Evolutionary conservation across 2,329 filamentous ascomycete genomes (phyloP), one percentile per base, ranked within the genome.

Genomic region (Epicoccum sorghinum): DNA sequence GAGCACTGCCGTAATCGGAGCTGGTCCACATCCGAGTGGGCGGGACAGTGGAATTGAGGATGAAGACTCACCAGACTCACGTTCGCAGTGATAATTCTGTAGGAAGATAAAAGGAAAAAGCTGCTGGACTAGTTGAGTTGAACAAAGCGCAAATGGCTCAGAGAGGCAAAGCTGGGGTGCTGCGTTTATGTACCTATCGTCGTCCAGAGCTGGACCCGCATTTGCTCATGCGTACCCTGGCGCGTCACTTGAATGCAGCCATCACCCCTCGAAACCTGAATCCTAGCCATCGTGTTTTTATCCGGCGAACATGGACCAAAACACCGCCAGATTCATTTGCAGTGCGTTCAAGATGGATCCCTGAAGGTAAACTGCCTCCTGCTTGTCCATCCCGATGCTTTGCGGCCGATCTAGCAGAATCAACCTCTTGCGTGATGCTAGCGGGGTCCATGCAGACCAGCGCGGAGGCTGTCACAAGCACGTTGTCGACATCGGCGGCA

Each of bases 201-300:
- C 32, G 54, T 52, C 52, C 37, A 58, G 60, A 55, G 47, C 53
- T 61, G 58, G 65, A 66, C 68, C 66, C 66, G 67, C 67, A 66
- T 60, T 65, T 66, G 66, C 65, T 65, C 65, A 65, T 64, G 61
- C 58, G 57, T 60, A 62, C 59, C 62, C 58, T 59, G 59, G 62
- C 63, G 62, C 63, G 57, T 60, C 52, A 50, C 60, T 62, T 58
- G 63, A 63, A 61, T 62, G 64, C 61, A 61, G 55, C 54, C 60
- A 47, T 55, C 52, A 59, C 44, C 57, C 54, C 52, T 37, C 47
- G 50, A 61, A 61, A 61, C 57, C 46, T 62, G 59, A 50, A 58
- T 42, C 41, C 37, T 23, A 30, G 46, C 24, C 46, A 12, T 37
- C 22, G 29, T 43, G 37, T 39, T 41, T 54, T 45, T 52, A 50